A percentile compares a stretch with the other conserved stretches of the same genome.
Evolutionary conservation across 768 basidiomycete species (phyloP).

Genomic region (Steccherinum ochraceum): DNA sequence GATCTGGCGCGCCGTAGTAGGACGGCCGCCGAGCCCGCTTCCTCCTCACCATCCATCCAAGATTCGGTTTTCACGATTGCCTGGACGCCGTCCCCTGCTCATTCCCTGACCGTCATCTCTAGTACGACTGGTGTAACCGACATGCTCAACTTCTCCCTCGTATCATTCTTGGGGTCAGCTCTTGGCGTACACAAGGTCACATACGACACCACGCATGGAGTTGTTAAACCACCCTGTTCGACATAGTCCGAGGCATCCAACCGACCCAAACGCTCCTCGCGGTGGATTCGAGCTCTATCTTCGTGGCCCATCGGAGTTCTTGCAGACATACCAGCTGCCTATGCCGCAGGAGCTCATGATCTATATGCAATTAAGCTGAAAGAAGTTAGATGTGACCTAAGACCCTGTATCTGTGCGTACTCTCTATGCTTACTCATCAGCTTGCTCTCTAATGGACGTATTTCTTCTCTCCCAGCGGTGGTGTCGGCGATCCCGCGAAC

Average conservation of each 20-base stretch:
- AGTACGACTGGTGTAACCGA: too few relatives aligned
- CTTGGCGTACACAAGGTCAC: conserved; percentile 47
- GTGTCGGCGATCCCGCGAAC: conserved; percentile 47
- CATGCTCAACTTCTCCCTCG: conserved; percentile 14
- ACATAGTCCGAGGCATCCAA: conserved; percentile 54
- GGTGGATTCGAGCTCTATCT: conserved; percentile 73
- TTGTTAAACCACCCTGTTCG: conserved; percentile 38
- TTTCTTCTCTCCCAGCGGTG: conserved; percentile 41
- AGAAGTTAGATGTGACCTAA: conserved; percentile 60
- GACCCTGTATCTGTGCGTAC: conserved; percentile 71
- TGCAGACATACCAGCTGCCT: conserved; percentile 23
- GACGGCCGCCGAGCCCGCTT: too few relatives aligned
- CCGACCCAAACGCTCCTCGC: conserved; percentile 31
- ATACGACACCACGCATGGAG: conserved; percentile 26
- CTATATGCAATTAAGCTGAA: conserved; percentile 58
- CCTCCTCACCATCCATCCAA: too few relatives aligned
- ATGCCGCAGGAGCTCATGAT: conserved; percentile 45
- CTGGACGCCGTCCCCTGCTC: too few relatives aligned
- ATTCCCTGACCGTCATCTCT: too few relatives aligned
- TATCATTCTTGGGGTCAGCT: conserved; percentile 32
- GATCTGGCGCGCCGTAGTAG: too few relatives aligned
- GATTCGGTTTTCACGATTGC: too few relatives aligned
- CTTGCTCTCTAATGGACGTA: too few relatives aligned
- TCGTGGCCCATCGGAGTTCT: conserved; percentile 42
- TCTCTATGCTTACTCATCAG: conserved; percentile 52